Evolutionary conservation across 768 basidiomycete genomes (phyloP).

Genomic region (Kwoniella botswanensis): DNA sequence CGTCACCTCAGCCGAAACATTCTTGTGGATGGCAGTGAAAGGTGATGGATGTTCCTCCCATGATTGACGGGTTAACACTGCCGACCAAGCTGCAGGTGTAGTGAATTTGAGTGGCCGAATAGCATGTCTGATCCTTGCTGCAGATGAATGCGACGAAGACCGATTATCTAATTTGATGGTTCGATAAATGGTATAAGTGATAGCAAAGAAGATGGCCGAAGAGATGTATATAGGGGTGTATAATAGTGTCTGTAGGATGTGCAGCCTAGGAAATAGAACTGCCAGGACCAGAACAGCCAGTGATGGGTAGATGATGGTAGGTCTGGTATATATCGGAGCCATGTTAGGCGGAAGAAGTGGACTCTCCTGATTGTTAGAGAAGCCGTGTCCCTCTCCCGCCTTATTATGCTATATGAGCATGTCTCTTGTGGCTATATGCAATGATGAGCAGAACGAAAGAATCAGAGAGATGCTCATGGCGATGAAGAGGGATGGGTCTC

Average conservation of each 20-base stretch:
- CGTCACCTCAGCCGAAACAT: constrained; percentile 67
- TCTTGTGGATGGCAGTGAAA: constrained; percentile 67
- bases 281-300: constrained; percentile 24
- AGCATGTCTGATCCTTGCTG: constrained; percentile 57
- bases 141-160: not conserved
- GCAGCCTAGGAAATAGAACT: constrained; percentile 30
- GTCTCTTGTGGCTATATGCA: not conserved
- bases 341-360: constrained; percentile 20
- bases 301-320: constrained; percentile 10
- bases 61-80: constrained; percentile 81
- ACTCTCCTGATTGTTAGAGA: not conserved
- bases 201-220: constrained; percentile 11
- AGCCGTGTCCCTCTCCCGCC: constrained; percentile 14
- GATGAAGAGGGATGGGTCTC: too few species aligned
- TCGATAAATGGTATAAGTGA: constrained; percentile 15
- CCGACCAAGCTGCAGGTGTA: constrained; percentile 93
- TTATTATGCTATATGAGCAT: constrained; percentile 14
- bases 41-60: constrained; percentile 80
- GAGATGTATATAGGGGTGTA: constrained; percentile 30
- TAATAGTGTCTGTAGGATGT: constrained; percentile 15
- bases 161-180: constrained; percentile 10
- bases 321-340: constrained; percentile 1
- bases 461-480: not conserved
- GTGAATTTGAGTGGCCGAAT: constrained; percentile 83
- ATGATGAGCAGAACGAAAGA: not conserved